Percentiles rank a stretch among this genome's conserved stretches.
Evolutionary conservation across 768 basidiomycete species (phyloP).

Genomic region (Steccherinum ochraceum): DNA sequence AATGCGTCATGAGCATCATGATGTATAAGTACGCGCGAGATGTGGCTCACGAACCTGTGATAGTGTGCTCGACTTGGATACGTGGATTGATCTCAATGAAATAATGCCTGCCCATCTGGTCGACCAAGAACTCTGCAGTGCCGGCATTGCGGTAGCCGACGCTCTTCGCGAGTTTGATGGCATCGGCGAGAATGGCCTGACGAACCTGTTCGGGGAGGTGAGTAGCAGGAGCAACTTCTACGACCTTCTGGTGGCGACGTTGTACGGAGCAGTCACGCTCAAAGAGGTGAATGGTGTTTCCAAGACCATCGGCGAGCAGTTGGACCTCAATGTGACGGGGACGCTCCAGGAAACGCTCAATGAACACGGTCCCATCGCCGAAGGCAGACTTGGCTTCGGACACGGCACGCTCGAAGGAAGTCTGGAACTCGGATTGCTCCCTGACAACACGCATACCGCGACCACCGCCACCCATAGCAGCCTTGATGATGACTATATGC

Average conservation of each 20-base stretch:
- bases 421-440: constrained; percentile 86
- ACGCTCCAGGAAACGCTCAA: constrained; percentile 94
- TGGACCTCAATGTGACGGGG: constrained; percentile 99
- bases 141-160: constrained; percentile 97
- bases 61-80: constrained; percentile 99
- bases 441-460: constrained; percentile 99
- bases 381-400: constrained; percentile 95
- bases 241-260: constrained; percentile 96
- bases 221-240: constrained; percentile 96
- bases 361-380: constrained; percentile 98
- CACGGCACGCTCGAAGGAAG: constrained; percentile 86
- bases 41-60: constrained; percentile 61
- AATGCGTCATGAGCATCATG: neutral
- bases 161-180: constrained; percentile 89
- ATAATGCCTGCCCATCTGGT: constrained; percentile 93
- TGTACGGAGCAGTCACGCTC: constrained; percentile 99
- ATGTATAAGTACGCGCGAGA: neutral
- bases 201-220: constrained; percentile 89
- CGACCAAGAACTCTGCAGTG: constrained; percentile 97
- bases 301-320: constrained; percentile 82
- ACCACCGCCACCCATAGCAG: constrained; percentile 97
- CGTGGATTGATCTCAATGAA: constrained; percentile 99
- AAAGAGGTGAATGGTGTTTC: constrained; percentile 96
- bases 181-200: constrained; percentile 81
- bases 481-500: constrained; percentile 89